phyloP scores from a whole-genome alignment of 176 grass and related monocot genomes.

The Oryza meridionalis region DNA sequence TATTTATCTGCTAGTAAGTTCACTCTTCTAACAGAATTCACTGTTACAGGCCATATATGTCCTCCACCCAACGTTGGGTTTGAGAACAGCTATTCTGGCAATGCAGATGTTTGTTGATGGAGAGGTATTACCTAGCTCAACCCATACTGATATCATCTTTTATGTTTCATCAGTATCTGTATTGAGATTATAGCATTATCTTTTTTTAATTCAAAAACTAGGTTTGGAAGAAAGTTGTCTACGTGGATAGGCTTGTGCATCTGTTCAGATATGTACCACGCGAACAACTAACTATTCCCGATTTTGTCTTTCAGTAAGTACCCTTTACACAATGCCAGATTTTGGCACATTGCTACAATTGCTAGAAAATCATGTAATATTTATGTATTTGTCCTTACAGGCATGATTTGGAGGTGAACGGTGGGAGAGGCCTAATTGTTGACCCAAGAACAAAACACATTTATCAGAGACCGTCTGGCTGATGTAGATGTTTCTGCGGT shows the following conservation, averaged over 20 bases:
- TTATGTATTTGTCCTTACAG: constrained; percentile 42
- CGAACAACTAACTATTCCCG: constrained; percentile 92
- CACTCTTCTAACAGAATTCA: constrained; percentile 25
- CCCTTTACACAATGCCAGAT: constrained; percentile 6
- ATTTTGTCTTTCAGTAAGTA: constrained; percentile 99
- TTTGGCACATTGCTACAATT: neutral
- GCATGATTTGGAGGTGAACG: constrained; percentile 98
- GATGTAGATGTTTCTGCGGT: constrained; percentile 27
- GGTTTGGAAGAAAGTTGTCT: constrained; percentile 96
- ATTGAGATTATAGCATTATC: constrained; percentile 28
- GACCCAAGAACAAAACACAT: constrained; percentile 98
- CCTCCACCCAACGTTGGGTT: constrained; percentile 89
- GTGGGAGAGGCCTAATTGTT: constrained; percentile 86
- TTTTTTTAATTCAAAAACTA: constrained; percentile 16
- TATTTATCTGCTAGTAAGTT: constrained; percentile 2
- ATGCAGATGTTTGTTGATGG: constrained; percentile 92
- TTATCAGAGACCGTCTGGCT: constrained; percentile 82
- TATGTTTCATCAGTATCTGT: neutral
- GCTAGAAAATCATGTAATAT: constrained; percentile 12
- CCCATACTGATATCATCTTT: neutral
- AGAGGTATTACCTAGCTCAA: constrained; percentile 60
- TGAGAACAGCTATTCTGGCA: constrained; percentile 81
- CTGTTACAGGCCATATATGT: constrained; percentile 83
- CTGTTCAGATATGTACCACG: constrained; percentile 96
- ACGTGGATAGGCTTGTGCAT: constrained; percentile 88